A percentile compares a stretch with the other conserved stretches of the same genome.
These are phyloP conservation scores for Fusarium caatingaense DNA, from an alignment of 2,329 filamentous ascomycete genomes.

Conservation along the genomic window DNA sequence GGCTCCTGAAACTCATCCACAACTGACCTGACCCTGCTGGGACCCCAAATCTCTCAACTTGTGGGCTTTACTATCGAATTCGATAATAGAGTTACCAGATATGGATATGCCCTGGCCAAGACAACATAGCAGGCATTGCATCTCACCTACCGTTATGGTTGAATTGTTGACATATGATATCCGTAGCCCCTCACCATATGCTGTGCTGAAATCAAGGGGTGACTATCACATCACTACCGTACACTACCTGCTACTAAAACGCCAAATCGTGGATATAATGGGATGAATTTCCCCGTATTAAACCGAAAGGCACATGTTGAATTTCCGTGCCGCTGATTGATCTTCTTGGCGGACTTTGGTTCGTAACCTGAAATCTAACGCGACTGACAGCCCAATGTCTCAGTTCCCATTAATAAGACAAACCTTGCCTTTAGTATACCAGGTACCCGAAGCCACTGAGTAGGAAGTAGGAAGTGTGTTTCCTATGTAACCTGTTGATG, in stretches of 20 bases:
- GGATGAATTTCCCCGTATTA: neutral
- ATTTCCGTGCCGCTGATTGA: slow-evolving; percentile 5
- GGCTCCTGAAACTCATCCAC: slow-evolving; percentile 6
- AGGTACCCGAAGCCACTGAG: slow-evolving; percentile 31
- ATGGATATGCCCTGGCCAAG: neutral
- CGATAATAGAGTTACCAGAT: neutral
- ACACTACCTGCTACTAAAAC: neutral
- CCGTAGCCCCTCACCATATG: neutral
- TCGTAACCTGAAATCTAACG: slow-evolving; percentile 4
- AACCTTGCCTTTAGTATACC: slow-evolving; percentile 14
- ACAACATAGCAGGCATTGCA: neutral
- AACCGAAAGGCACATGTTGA: neutral
- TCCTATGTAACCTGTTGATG: neutral
- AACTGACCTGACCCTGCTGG: neutral
- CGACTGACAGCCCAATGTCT: neutral
- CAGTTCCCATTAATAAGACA: slow-evolving; percentile 11
- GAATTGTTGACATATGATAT: neutral
- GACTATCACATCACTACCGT: neutral
- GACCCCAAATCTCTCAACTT: neutral
- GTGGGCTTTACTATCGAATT: neutral
- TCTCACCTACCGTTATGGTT: neutral
- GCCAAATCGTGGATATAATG: neutral
- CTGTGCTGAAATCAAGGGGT: neutral
- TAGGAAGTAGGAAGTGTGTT: neutral
- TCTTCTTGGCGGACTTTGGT: neutral